These are phyloP conservation scores for Sinapis alba DNA, from an alignment of 441 rosid species.

Conservation along the genomic window DNA sequence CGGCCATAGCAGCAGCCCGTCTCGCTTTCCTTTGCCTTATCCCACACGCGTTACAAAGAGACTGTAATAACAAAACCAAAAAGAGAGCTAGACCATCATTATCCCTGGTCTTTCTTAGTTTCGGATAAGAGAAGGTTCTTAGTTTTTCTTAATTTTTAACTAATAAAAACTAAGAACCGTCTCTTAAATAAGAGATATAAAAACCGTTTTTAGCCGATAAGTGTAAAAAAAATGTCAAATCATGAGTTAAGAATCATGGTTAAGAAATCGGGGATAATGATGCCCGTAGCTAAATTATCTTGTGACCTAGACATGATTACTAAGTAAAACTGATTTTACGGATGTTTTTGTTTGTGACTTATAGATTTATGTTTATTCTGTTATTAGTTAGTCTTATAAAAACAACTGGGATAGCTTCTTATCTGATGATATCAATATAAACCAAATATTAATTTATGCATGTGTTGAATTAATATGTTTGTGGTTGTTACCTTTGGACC, in stretches of 20 bases:
- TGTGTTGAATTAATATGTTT: background rate
- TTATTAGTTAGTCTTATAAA: slow-evolving; percentile 3
- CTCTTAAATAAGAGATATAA: too few relatives aligned
- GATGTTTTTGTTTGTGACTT: background rate
- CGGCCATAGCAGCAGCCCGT: slow-evolving; percentile 71
- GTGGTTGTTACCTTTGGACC: slow-evolving; percentile 76
- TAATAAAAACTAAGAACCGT: too few relatives aligned
- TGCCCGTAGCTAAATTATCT: background rate
- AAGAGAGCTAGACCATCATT: too few relatives aligned
- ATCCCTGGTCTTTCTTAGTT: too few relatives aligned
- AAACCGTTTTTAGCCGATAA: too few relatives aligned
- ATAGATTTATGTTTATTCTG: background rate
- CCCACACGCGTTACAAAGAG: slow-evolving; percentile 95
- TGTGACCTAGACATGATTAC: background rate
- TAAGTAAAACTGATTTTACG: background rate
- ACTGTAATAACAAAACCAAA: slow-evolving; percentile 42
- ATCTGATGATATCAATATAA: background rate
- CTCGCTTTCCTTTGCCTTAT: slow-evolving; percentile 92
- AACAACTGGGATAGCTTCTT: background rate
- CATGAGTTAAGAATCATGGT: too few relatives aligned
- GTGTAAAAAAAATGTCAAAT: too few relatives aligned
- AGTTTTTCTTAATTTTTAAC: too few relatives aligned
- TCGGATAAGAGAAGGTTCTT: too few relatives aligned
- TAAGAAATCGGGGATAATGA: too few relatives aligned
- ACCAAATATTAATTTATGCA: background rate